A percentile compares a stretch with the other conserved stretches of the same genome.
Evolutionary conservation across 2,329 filamentous ascomycete species (phyloP).

Genomic region (Knoxdaviesia proteae): DNA sequence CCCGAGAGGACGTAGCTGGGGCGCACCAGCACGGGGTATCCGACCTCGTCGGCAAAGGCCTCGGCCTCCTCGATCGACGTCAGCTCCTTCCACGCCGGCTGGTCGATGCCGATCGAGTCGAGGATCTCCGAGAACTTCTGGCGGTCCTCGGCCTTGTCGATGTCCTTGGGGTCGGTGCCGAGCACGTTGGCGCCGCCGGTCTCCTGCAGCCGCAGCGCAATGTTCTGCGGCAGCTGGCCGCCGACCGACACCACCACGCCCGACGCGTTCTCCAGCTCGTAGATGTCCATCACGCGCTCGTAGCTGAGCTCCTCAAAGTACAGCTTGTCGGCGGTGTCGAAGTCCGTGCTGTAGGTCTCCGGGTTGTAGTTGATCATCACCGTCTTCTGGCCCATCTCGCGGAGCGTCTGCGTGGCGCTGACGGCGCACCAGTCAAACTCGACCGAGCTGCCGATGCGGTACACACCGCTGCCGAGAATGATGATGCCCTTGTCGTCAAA

Average conservation of each 20-base stretch:
- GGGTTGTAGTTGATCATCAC: constrained; percentile 92
- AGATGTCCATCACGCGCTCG: constrained; percentile 97
- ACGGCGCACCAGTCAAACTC: constrained; percentile 99
- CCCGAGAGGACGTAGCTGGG: constrained; percentile 92
- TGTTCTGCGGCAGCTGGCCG: constrained; percentile 92
- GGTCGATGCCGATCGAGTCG: constrained; percentile 89
- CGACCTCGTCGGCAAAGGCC: constrained; percentile 63
- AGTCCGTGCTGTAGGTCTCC: constrained; percentile 67
- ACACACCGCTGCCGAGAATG: constrained; percentile 84
- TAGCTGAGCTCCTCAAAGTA: constrained; percentile 97
- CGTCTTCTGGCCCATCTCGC: constrained; percentile 83
- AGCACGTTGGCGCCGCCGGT: constrained; percentile 75
- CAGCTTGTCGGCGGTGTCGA: constrained; percentile 71
- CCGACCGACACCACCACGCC: constrained; percentile 92
- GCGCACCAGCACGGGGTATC: constrained; percentile 86
- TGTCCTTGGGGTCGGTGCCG: constrained; percentile 80
- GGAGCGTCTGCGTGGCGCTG: constrained; percentile 65
- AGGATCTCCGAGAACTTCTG: constrained; percentile 97
- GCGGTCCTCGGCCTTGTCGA: constrained; percentile 93
- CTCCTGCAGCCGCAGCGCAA: constrained; percentile 83
- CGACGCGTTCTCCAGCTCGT: constrained; percentile 67
- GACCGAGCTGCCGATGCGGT: constrained; percentile 91
- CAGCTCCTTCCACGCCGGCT: constrained; percentile 95
- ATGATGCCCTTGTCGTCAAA: constrained; percentile 85
- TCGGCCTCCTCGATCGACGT: constrained; percentile 78